These are phyloP conservation scores for Heracleum sosnowskyi DNA, from an alignment of 129 eudicot species.

Conservation along the genomic window DNA sequence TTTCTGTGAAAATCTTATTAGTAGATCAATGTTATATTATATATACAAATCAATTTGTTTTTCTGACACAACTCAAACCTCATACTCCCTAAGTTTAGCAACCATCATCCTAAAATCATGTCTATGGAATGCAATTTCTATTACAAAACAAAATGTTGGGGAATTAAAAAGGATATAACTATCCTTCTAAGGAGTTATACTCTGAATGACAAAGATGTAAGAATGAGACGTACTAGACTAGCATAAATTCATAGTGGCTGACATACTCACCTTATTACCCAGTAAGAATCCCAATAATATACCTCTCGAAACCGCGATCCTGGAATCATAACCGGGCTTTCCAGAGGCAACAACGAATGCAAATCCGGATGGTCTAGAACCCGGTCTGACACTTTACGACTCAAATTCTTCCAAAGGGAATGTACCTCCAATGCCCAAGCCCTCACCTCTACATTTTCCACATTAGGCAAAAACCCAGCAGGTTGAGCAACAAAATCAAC, in stretches of 20 bases:
- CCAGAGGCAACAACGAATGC: slow-evolving; percentile 72
- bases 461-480: slow-evolving; percentile 50
- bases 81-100: not conserved
- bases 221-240: not conserved
- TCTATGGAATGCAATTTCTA: not conserved
- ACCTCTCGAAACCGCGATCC: slow-evolving; percentile 95
- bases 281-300: slow-evolving; percentile 96
- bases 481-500: slow-evolving; percentile 69
- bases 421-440: slow-evolving; percentile 81
- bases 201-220: not conserved
- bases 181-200: not conserved
- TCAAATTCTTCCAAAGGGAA: slow-evolving; percentile 78
- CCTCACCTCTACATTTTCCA: slow-evolving; percentile 56
- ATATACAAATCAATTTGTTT: not conserved
- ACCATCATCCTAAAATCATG: not conserved
- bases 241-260: not conserved
- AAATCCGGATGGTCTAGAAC: slow-evolving; percentile 51
- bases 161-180: not conserved
- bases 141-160: no score
- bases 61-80: not conserved
- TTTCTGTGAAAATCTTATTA: not conserved
- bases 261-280: slow-evolving; percentile 65
- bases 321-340: slow-evolving; percentile 63
- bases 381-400: slow-evolving; percentile 54
- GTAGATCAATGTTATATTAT: not conserved